phyloP scores from a whole-genome alignment of 2,329 filamentous ascomycete genomes.

The Alternaria alternata region DNA sequence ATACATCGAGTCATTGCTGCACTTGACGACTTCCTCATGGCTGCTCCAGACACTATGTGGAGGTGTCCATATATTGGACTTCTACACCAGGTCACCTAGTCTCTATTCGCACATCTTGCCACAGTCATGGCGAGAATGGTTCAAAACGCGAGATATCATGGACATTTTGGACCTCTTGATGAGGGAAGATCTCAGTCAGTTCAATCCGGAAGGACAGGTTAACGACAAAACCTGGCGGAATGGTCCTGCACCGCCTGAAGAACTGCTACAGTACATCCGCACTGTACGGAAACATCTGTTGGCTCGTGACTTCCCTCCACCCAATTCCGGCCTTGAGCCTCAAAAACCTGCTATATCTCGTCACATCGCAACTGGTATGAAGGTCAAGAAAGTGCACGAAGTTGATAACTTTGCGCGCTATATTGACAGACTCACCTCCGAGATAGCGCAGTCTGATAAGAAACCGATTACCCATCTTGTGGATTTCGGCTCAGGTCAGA shows the following conservation, averaged over 20 bases:
- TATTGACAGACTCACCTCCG: conserved; percentile 70
- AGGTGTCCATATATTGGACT: conserved; percentile 96
- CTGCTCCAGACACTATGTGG: conserved; percentile 90
- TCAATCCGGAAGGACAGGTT: conserved; percentile 18
- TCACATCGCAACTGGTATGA: conserved; percentile 88
- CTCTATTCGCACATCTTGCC: conserved; percentile 82
- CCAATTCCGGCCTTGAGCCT: conserved; percentile 27
- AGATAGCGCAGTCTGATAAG: conserved; percentile 52
- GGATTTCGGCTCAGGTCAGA: conserved; percentile 96
- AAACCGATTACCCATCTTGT: conserved; percentile 80
- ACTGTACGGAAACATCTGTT: conserved; percentile 76
- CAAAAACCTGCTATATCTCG: conserved; percentile 69
- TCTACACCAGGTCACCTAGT: conserved; percentile 85
- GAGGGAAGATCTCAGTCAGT: conserved; percentile 71
- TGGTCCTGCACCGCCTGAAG: conserved; percentile 57
- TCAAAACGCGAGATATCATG: conserved; percentile 75
- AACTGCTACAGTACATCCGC: conserved; percentile 75
- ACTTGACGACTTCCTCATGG: conserved; percentile 76
- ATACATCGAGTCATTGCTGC: conserved; percentile 80
- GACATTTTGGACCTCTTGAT: conserved; percentile 82
- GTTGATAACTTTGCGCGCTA: conserved; percentile 91
- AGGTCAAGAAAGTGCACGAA: conserved; percentile 93
- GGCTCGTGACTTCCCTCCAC: conserved; percentile 63
- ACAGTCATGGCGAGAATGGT: conserved; percentile 81
- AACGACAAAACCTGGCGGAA: conserved; percentile 51